Percentiles rank a stretch among this genome's conserved stretches.
These are phyloP conservation scores for Arthrobotrys conoides DNA, from an alignment of 2,329 filamentous ascomycete species.

Conservation along the genomic window DNA sequence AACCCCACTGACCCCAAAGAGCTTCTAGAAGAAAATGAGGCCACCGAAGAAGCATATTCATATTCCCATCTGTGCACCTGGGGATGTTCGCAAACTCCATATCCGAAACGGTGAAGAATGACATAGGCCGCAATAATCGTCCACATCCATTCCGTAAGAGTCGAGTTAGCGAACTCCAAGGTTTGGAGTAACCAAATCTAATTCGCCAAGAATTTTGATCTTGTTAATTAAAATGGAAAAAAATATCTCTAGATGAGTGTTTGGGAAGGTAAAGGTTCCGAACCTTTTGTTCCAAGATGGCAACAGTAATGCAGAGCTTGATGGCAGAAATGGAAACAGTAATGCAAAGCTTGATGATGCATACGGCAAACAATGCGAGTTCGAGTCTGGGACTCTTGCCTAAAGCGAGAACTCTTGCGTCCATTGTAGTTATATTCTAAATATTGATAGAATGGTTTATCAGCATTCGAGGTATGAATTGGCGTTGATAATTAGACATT, in stretches of 20 bases:
- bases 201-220: background rate
- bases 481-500: too few relatives aligned
- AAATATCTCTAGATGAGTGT: background rate
- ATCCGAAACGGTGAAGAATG: background rate
- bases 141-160: constrained; percentile 32
- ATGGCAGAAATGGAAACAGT: constrained; percentile 5
- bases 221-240: background rate
- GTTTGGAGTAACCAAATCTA: background rate
- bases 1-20: constrained; percentile 2
- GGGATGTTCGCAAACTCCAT: background rate
- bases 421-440: background rate
- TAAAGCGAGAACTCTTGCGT: background rate
- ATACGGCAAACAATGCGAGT: background rate
- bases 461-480: too few relatives aligned
- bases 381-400: background rate
- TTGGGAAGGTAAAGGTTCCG: too few relatives aligned
- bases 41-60: background rate
- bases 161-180: constrained; percentile 26
- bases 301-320: constrained; percentile 1
- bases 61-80: background rate
- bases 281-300: constrained; percentile 29
- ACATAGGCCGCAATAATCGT: background rate
- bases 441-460: too few relatives aligned
- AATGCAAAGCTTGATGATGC: background rate
- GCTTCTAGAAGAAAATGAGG: background rate